Evolutionary conservation across 1,284 basidiomycete genomes (phyloP).

Genomic region (Apiotrichum sp.): DNA sequence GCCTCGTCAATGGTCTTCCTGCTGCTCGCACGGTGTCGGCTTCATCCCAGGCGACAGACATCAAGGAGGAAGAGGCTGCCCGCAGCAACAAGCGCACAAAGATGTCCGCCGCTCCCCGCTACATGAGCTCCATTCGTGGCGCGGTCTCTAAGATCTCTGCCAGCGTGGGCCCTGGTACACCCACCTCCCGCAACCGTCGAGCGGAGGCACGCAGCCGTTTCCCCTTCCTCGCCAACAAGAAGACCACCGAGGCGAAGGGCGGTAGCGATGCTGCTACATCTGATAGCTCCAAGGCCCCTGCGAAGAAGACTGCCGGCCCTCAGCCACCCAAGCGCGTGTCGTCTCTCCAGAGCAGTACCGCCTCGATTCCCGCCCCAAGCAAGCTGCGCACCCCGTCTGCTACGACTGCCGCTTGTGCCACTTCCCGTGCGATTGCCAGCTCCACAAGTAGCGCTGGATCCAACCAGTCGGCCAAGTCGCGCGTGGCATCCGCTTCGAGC

Average conservation of each 20-base stretch:
- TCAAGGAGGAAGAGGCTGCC: neutral
- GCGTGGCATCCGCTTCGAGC: neutral
- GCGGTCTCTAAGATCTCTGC: neutral
- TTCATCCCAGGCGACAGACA: neutral
- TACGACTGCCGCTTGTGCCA: neutral
- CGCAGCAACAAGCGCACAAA: constrained; percentile 11
- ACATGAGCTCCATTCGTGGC: neutral
- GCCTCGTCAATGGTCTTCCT: constrained; percentile 3
- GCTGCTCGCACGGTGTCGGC: neutral
- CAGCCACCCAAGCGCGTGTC: constrained; percentile 1
- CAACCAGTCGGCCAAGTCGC: neutral
- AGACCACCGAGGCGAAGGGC: neutral
- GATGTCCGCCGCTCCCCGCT: neutral
- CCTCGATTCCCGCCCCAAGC: neutral
- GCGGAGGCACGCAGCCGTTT: constrained; percentile 1
- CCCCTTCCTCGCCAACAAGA: constrained; percentile 8
- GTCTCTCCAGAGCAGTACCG: neutral
- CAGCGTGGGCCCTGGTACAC: neutral
- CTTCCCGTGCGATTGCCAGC: neutral
- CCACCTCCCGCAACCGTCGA: constrained; percentile 1
- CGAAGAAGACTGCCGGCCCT: neutral
- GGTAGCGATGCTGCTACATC: neutral
- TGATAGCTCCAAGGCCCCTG: neutral
- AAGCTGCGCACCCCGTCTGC: neutral
- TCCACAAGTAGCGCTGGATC: neutral